Evolutionary conservation across 495 filamentous ascomycete genomes (phyloP), one percentile per base, ranked within the genome.

Genomic region (Xylaria longipes): DNA sequence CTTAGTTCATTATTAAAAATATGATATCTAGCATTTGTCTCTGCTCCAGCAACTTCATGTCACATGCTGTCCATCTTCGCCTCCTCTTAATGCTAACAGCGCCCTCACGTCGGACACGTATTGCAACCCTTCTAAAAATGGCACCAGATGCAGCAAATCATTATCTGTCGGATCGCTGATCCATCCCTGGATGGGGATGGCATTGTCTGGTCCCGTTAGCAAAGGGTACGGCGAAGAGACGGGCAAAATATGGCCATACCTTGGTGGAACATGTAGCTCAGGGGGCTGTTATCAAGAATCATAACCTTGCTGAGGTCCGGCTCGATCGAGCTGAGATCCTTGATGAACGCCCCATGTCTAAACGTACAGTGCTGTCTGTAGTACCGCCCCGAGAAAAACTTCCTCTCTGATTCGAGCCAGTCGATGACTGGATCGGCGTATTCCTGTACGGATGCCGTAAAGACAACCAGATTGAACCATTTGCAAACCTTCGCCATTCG

Each of bases 351-450:
- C 41, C 95, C 95, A 71, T 97, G 95, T 50, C 97, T 89, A 75
- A 92, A 92, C 41, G 96, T 98, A 83, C 97, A 98, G 80, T 98
- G 94, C 82, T 98, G 97, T 35, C 96, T 87, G 80, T 99, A 99
- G 78, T 94, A 97, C 76, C 97, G 86, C 27, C 89, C 92, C 20
- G 91, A 89, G 81, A 99, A 99, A 84, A 94, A 97, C 82, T 97
- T 97, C 69, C 94, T 90, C 79, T 98, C 97, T 73, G 94, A 91
- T 82, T 99, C 96, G 67, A 99, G 87, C 94, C 94, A 98, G 86
- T 99, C 97, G 77, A 99, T 98, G 50, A 99, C 96, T 12, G 96
- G 96, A 82, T 99, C 96, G 70, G 96, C 96, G 77, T 99, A 99
- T 79, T 99, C 96, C 80, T 99, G 96, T 37, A 99, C 97, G 50